Base-by-base conservation (phyloP, 192 early-diverging fungal species). In the Gamsiella multidivaricata region DNA sequence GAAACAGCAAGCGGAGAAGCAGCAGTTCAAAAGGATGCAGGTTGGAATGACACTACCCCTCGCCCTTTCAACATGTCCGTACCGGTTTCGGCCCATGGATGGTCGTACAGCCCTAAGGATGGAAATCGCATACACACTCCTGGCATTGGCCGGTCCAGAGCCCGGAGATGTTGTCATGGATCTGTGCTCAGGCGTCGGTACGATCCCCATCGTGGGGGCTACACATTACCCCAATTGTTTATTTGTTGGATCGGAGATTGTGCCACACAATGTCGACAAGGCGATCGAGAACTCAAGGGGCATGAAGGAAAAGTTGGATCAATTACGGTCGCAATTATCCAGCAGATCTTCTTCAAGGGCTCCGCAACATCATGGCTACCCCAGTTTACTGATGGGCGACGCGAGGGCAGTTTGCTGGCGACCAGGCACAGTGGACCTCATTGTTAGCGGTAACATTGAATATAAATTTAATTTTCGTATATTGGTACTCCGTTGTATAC, bases 71-170 rank as follows among this genome's bases (percentile, higher is more conserved):
- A 53, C 26, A 14, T 78, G 74, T n/a, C 74, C 74, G 37, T 70
- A 82, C 61, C 70, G 84, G 5, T 75, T 65, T 36, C 76, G 84
- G 11, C 57, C 83, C 0, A 41, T 67, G 46, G 57, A 69, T 31
- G 84, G 84, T 7, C 65, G 80, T 11, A 86, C 84, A 0, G 73
- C 81, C 25, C 53, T 86, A n/a, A 83, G 56, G 43, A 76, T 83
- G 9, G 63, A 79, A 20, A 83, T 82, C 60, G 82, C 84, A 2
- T 80, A 80, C 58, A 79, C 68, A 18, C 59, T 86, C 8, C 34
- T 69, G 20, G 46, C 60, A 3, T 26, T 86, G 36, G 76, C 58
- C 2, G 47, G 66, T 31, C 80, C 82, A 25, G 50, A 62, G 65
- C 67, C 82, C 22, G 82, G 82, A 0, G 66, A 86, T 32, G 22